Conservation (phyloP, 139 green algal genomes). For the Eudorina sp. region DNA sequence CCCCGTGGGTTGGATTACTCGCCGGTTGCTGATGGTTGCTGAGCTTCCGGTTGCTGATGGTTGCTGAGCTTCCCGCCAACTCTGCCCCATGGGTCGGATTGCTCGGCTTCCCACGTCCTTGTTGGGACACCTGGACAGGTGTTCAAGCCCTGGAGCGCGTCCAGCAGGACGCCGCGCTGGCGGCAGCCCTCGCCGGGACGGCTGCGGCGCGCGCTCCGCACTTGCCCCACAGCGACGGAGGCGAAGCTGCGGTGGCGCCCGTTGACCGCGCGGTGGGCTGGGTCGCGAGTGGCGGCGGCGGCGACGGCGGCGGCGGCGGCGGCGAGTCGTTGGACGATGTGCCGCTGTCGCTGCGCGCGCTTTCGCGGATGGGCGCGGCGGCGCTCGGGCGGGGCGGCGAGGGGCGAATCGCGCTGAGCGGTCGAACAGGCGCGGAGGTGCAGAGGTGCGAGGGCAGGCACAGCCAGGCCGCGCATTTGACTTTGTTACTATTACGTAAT, state of each 20-base stretch:
- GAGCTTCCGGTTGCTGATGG: too few relatives aligned
- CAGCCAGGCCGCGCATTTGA: too few relatives aligned
- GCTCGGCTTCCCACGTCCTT: too few relatives aligned
- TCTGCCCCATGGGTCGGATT: too few relatives aligned
- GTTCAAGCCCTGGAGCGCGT: neutral
- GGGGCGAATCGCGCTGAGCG: conserved; percentile 24
- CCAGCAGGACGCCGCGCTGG: neutral
- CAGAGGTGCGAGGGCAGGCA: neutral
- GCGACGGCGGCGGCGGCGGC: neutral
- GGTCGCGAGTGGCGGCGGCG: neutral
- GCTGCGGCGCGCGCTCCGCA: neutral
- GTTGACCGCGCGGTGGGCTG: neutral
- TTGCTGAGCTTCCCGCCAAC: too few relatives aligned
- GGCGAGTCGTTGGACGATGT: neutral
- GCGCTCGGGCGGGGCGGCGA: neutral
- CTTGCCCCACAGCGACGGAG: neutral
- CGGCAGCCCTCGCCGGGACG: neutral
- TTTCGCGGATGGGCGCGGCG: neutral
- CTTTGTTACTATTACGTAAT: too few relatives aligned
- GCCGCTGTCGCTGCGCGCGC: conserved; percentile 15
- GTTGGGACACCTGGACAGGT: neutral
- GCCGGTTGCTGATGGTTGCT: too few relatives aligned
- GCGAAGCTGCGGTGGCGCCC: neutral
- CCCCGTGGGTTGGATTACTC: too few relatives aligned
- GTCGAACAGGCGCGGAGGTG: conserved; percentile 22